Conservation (phyloP, 352 stramenopile species). For the Thraustotheca clavata region DNA sequence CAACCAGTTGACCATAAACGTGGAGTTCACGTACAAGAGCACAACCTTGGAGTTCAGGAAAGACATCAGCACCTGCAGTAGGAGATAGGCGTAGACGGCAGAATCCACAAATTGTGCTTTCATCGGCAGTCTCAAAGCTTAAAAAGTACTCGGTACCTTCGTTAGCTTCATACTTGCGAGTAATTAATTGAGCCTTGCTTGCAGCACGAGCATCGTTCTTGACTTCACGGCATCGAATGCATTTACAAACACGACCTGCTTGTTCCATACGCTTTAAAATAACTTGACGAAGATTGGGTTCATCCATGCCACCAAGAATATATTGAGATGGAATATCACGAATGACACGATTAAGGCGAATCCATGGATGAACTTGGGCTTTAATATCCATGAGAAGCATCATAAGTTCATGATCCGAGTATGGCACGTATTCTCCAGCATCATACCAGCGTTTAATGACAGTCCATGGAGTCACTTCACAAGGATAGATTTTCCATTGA, state of each 20-base stretch:
- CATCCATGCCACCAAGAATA: constrained; percentile 88
- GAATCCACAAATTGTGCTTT: constrained; percentile 88
- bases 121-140: constrained; percentile 86
- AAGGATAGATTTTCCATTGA: constrained; percentile 95
- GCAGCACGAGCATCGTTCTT: constrained; percentile 80
- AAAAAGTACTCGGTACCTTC: constrained; percentile 88
- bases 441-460: constrained; percentile 90
- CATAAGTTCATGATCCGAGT: constrained; percentile 81
- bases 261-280: constrained; percentile 79
- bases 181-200: constrained; percentile 49
- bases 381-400: constrained; percentile 87
- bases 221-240: constrained; percentile 89
- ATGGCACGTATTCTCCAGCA: constrained; percentile 81
- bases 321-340: constrained; percentile 92
- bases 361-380: constrained; percentile 89
- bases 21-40: constrained; percentile 86
- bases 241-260: constrained; percentile 64
- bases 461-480: constrained; percentile 87
- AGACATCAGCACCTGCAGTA: constrained; percentile 54
- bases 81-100: constrained; percentile 70
- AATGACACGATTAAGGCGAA: constrained; percentile 90
- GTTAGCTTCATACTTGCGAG: constrained; percentile 80
- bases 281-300: constrained; percentile 87
- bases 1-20: constrained; percentile 85
- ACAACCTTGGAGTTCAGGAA: constrained; percentile 62